A percentile compares a stretch with the other conserved stretches of the same genome.
Evolutionary conservation across 352 stramenopile genomes (phyloP).

Genomic region (Phytophthora podocarpi): DNA sequence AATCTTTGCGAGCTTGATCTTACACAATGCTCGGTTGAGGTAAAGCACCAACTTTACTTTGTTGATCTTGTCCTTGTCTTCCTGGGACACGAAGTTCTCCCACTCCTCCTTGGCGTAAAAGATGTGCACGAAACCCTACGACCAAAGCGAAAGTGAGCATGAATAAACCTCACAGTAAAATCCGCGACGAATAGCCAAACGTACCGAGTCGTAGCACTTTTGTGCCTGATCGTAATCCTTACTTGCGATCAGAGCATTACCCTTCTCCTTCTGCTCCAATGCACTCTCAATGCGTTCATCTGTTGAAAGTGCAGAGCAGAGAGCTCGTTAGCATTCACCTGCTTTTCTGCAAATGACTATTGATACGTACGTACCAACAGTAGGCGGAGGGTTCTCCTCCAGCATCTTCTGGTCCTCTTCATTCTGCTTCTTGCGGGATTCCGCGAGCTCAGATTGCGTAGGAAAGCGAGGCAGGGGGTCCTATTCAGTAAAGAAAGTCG

Average conservation of each 20-base stretch:
- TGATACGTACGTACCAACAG: slow-evolving; percentile 52
- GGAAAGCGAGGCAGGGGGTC: slow-evolving; percentile 83
- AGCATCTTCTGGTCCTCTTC: slow-evolving; percentile 87
- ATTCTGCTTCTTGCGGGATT: slow-evolving; percentile 80
- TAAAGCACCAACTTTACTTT: slow-evolving; percentile 84
- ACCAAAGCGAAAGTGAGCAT: slow-evolving; percentile 7
- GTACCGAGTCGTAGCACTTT: slow-evolving; percentile 87
- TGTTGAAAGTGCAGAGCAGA: slow-evolving; percentile 16
- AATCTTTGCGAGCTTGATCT: slow-evolving; percentile 87
- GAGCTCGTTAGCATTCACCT: slow-evolving; percentile 6
- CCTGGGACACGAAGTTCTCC: slow-evolving; percentile 73
- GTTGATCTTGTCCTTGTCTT: slow-evolving; percentile 84
- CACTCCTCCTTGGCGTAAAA: slow-evolving; percentile 89
- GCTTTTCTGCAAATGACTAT: background rate
- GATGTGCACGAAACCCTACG: slow-evolving; percentile 84
- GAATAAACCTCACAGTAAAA: no score
- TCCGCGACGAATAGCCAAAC: background rate
- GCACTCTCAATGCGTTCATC: slow-evolving; percentile 74
- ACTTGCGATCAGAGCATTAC: slow-evolving; percentile 65
- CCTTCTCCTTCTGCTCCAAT: slow-evolving; percentile 81
- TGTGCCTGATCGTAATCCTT: slow-evolving; percentile 82
- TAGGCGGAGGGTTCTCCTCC: slow-evolving; percentile 83
- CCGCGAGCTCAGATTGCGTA: slow-evolving; percentile 79
- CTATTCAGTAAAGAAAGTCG: slow-evolving; percentile 26
- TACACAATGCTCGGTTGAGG: slow-evolving; percentile 82